Evolutionary conservation across 768 basidiomycete genomes (phyloP), one percentile per base, ranked within the genome.

Genomic region (Pisolithus microcarpus): DNA sequence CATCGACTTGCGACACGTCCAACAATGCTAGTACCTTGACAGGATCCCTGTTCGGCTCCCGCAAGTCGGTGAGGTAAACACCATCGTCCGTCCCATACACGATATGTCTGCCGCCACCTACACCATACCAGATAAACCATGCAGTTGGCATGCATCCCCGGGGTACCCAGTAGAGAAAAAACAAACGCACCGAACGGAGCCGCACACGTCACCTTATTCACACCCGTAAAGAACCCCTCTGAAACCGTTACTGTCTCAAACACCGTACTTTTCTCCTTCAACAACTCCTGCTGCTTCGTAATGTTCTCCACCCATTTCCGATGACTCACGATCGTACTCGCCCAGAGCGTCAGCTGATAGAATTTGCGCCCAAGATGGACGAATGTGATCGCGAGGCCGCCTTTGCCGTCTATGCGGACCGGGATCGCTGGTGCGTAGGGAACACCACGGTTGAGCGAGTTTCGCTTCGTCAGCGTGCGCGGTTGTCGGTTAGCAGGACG

Each of bases 81-180:
- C 96, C 96, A 56, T 97, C 93, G 60, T 94, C 90, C 4, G 95
- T 95, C n/a, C 95, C 96, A 67, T 94, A 98, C 8, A 90, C 93
- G 58, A 96, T 83, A 50, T 84, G 79, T 59, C 86, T 74, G 11
- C 92, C 95, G 50, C 79, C 80, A 61, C 78, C 94, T 96, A 65
- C 34, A 46, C n/a, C 9, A 56, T 28, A 43, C 3, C 18, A 15
- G 23, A 48, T 7, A n/a, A 23, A 18, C 0, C 18, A 7, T 38
- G 11, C 15, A 13, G 13, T 34, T 15, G 34, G 34, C 9, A 11
- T 15, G 10, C 40, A 42, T 7, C 1, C n/a, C n/a, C n/a, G n/a
- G n/a, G n/a, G n/a, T n/a, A n/a, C n/a, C n/a, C 9, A 40, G 36
- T 8, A 46, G 46, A 28, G 49, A 47, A n/a, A 7, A 48, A 50